These are phyloP conservation scores for cucumber (Cucumis sativus) DNA, from an alignment of 306 rosid species.

Conservation along the genomic window DNA sequence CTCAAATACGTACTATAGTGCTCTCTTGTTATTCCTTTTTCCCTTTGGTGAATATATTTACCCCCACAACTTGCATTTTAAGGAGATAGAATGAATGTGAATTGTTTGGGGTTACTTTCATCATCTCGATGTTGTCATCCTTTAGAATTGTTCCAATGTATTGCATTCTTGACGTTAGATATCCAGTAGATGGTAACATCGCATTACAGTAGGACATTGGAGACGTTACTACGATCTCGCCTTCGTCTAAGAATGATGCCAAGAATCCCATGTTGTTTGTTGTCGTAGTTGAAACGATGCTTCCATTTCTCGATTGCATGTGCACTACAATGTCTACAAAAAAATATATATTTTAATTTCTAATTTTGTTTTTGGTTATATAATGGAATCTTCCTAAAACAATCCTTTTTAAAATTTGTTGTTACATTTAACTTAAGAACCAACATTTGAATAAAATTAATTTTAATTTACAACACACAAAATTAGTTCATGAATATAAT, in stretches of 20 bases:
- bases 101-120: constrained; percentile 8
- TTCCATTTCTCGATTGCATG: background rate
- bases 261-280: constrained; percentile 13
- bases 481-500: no score
- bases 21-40: background rate
- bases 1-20: background rate
- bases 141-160: background rate
- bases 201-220: constrained; percentile 25
- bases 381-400: no score
- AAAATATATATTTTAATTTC: background rate
- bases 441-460: background rate
- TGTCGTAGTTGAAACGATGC: constrained; percentile 12
- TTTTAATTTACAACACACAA: no score
- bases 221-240: background rate
- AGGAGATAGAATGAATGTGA: background rate
- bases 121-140: constrained; percentile 7
- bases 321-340: background rate
- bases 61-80: background rate
- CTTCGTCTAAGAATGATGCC: background rate
- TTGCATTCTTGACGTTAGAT: background rate
- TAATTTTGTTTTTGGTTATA: no score
- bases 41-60: background rate
- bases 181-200: constrained; percentile 11
- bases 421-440: no score
- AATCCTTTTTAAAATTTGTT: no score